Base-by-base conservation (phyloP, 805 yeast species). In the Zygoascus ofunaensis region DNA sequence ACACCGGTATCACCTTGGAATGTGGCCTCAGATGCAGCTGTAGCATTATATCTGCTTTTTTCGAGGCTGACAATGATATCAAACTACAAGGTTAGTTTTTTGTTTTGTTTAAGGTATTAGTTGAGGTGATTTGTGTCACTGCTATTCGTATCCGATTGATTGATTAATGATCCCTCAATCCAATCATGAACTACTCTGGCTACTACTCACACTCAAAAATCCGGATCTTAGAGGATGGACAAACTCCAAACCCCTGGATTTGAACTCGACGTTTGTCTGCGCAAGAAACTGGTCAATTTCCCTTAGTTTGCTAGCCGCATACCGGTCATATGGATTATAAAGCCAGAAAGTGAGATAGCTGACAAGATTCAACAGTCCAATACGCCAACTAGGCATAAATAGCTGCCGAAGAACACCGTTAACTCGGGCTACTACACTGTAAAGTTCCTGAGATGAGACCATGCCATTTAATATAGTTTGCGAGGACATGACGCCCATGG, bases 241-340 rank as follows among this genome's bases (percentile, higher is more conserved):
- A 10, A 52, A 19, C 19, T 28, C 19, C 5, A 51, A 28, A 8
- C 42, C 43, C 17, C 42, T 23, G 18, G 24, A 5, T 24, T n/a
- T 17, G 26, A 39, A 41, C 8, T 39, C 12, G 2, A 22, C 38
- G 38, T 52, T 52, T 18, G 42, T 30, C 7, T 54, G 46, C 1
- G 44, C 46, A 5, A 75, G 57, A 53, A 66, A 76, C 1, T 41
- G 38, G 43, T 80, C 83, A 41, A 81, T 55, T 21, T 60, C 55
- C 7, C 10, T 12, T 12, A 26, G 30, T 26, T 26, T 26, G 12
- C 30, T 7, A 5, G 45, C 55, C 32, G 71, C 21, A 22, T 33
- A 20, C 7, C 10, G 5, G 8, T 15, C 28, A 34, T 32, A 34
- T 5, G 35, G 21, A 23, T 20, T 21, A 22, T 41, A 41, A 10